Evolutionary conservation across 2,329 filamentous ascomycete genomes (phyloP), one percentile per base, ranked within the genome.

Genomic region (Xenosphaeropsis pyriputrescens): DNA sequence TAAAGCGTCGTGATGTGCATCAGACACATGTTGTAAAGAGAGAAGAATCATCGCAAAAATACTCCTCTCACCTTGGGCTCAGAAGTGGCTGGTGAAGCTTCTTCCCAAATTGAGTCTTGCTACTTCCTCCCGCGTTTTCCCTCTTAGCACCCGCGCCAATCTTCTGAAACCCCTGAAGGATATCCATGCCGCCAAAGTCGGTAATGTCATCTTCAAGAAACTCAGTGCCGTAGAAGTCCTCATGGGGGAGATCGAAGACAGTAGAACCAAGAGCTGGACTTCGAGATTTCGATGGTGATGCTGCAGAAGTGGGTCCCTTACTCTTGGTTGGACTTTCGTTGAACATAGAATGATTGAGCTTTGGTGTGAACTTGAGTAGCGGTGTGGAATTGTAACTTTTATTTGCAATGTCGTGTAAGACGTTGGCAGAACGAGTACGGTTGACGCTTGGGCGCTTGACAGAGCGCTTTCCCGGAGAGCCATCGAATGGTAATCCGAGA

Each of bases 131-230:
- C 5, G 8, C 8, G 22, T 9, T 26, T 26, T 26, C 22, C 8
- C 12, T 26, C 22, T 26, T 26, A 29, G 38, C 37, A 32, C 79
- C 79, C 50, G 51, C 43, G 6, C 80, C 80, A 52, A 86, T 85
- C 60, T 78, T 81, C 53, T 79, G 73, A 49, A 85, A 86, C 8
- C 79, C 79, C 51, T 83, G 76, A 34, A 82, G 68, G 45, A 86
- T 78, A 49, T 86, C 81, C 36, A 85, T 67, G 2, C 70, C 73
- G 12, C 69, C 59, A 41, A 64, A 65, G 32, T 78, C 74, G 41
- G 72, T 65, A 3, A 62, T 61, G 31, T 75, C 72, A 42, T 79
- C 75, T 40, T 66, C 63, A 37, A 75, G 61, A 31, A 78, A 64
- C 29, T 75, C 68, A 0, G 64, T 47, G 15, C 63, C 59, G 47